A percentile compares a stretch with the other conserved stretches of the same genome.
Evolutionary conservation across 106 monocot species (phyloP).

Genomic region (Ottelia alismoides): DNA sequence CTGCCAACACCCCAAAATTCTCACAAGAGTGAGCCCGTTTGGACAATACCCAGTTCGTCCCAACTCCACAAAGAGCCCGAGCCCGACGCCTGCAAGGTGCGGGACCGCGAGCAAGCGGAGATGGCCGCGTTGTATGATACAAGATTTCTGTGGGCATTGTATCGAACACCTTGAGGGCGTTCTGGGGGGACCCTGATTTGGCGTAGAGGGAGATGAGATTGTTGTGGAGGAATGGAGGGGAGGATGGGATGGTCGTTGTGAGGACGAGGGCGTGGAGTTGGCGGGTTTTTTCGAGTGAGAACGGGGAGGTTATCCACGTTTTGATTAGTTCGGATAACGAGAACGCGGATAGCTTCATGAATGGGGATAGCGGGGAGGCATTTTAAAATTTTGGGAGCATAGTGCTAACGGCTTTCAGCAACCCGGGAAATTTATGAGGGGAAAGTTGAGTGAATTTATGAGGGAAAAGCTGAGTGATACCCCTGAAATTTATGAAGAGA

Average conservation of each 20-base stretch:
- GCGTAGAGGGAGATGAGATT: slow-evolving; percentile 51
- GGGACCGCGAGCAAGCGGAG: slow-evolving; percentile 35
- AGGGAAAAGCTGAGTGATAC: too few relatives aligned
- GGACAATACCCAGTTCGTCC: slow-evolving; percentile 15
- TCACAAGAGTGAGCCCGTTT: slow-evolving; percentile 38
- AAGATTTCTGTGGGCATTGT: slow-evolving; percentile 40
- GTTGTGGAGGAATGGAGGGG: slow-evolving; percentile 57
- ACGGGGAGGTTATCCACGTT: slow-evolving; percentile 4
- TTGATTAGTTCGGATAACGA: slow-evolving; percentile 14
- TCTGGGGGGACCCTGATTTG: slow-evolving; percentile 21
- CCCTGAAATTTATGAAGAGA: too few relatives aligned
- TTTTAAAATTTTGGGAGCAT: too few relatives aligned
- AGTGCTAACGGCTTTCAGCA: too few relatives aligned
- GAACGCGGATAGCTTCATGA: too few relatives aligned
- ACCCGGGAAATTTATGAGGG: too few relatives aligned
- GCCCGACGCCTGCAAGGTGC: slow-evolving; percentile 4
- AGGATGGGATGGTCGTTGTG: slow-evolving; percentile 17
- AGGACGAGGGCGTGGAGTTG: slow-evolving; percentile 57
- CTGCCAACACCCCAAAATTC: slow-evolving; percentile 40
- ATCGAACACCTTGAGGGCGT: slow-evolving; percentile 54
- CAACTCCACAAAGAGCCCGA: slow-evolving; percentile 32
- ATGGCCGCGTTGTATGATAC: slow-evolving; percentile 70
- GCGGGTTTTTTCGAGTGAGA: slow-evolving; percentile 36
- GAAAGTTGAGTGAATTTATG: too few relatives aligned
- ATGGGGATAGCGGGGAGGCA: too few relatives aligned